Evolutionary conservation across 352 stramenopile species (phyloP), one percentile per base, ranked within the genome.

Genomic region (Elongisporangium undulatum): DNA sequence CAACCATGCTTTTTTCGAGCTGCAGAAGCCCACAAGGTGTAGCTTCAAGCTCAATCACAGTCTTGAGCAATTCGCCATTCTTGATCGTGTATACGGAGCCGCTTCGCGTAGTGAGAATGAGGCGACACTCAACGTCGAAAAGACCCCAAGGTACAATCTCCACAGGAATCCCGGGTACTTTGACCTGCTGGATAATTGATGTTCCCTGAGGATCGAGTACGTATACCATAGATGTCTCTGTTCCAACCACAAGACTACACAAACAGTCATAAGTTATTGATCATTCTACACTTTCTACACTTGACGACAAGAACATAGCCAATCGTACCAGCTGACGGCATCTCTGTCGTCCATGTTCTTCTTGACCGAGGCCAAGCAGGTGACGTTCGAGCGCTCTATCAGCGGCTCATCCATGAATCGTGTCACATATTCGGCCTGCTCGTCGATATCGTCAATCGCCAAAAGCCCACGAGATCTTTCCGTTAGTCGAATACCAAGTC

Each of bases 11-110:
- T 48, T 92, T 92, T 45, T 94, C 87, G 24, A 92, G 65, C 55
- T 92, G 80, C 2, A 94, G 62, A 4, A 96, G 64, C 0, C 78
- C 87, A 49, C 85, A 92, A 0, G 85, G 72, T 19, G 82, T 77
- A 0, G 84, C 81, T 53, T 96, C 89, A 4, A 97, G 70, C 59
- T 97, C 87, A 52, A 98, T 96, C 56, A 92, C 82, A 12, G 69
- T 90, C 56, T 89, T 86, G 21, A 94, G 61, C 48, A 97, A 56
- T 53, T 97, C 87, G 17, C 90, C 88, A 62, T 97, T 96, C 80
- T 97, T 97, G 61, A 97, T 89, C 51, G 79, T 96, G 75, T 90
- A 96, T 22, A 97, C 87, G 0, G 78, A 78, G 0, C 87, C 83
- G 51, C 95, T 92, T 9, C 90, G 78, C 39, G 88, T 97, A 21